Evolutionary conservation across 805 yeast genomes (phyloP).

Genomic region (Kuraishia molischiana): DNA sequence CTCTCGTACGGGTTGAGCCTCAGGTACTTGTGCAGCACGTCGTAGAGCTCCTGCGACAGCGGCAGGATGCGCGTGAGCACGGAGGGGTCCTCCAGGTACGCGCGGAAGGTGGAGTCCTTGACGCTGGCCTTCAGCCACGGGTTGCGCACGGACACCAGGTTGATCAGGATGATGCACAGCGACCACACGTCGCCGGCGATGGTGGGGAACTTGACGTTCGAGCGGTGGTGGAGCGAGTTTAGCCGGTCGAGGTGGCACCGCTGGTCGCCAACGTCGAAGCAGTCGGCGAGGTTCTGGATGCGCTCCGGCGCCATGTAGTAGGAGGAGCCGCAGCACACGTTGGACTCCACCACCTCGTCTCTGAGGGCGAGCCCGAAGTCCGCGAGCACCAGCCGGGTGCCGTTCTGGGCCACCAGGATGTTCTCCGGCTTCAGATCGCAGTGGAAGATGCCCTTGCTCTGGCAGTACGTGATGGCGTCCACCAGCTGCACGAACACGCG

Average conservation of each 20-base stretch:
- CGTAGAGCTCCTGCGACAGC: constrained; percentile 51
- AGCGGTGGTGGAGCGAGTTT: constrained; percentile 8
- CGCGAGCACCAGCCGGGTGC: constrained; percentile 50
- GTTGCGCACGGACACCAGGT: constrained; percentile 73
- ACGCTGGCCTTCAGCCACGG: constrained; percentile 84
- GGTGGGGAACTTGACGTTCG: constrained; percentile 44
- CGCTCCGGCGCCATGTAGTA: constrained; percentile 94
- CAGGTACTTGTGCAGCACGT: constrained; percentile 36
- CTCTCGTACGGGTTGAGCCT: constrained; percentile 39
- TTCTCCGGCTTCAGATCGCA: constrained; percentile 96
- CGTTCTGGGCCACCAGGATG: constrained; percentile 56
- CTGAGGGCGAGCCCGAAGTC: constrained; percentile 88
- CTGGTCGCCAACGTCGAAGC: constrained; percentile 12
- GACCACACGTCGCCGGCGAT: constrained; percentile 84
- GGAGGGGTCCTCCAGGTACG: constrained; percentile 43
- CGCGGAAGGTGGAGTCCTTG: constrained; percentile 55
- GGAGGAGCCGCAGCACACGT: constrained; percentile 76
- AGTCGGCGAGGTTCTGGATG: constrained; percentile 29
- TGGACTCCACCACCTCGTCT: constrained; percentile 45
- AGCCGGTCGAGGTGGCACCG: constrained; percentile 15
- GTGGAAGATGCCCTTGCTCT: constrained; percentile 75
- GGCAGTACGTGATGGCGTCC: constrained; percentile 77
- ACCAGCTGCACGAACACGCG: constrained; percentile 66
- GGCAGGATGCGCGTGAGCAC: constrained; percentile 64
- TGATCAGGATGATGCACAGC: constrained; percentile 69